phyloP scores from a whole-genome alignment of 2,329 filamentous ascomycete genomes.

The Hymenoscyphus fructigenus region DNA sequence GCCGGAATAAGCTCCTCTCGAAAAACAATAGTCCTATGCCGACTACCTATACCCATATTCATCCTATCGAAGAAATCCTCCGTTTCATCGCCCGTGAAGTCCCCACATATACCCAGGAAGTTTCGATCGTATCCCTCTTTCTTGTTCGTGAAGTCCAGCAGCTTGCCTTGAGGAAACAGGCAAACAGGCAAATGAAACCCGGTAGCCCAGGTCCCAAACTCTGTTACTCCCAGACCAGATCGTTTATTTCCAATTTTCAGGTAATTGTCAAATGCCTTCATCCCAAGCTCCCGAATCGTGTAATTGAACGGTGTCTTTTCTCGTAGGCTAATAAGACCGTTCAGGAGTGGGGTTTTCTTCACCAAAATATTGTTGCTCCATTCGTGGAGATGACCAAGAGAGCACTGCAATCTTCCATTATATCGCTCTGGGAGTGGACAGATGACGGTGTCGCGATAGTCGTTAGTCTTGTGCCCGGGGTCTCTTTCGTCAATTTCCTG shows the following conservation, averaged over 20 bases:
- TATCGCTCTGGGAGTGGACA: background rate
- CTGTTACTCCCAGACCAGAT: background rate
- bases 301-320: background rate
- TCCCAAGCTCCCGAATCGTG: background rate
- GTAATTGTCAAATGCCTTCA: background rate
- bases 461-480: background rate
- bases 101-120: background rate
- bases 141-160: background rate
- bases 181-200: background rate
- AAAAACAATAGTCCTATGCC: background rate
- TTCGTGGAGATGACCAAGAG: background rate
- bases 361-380: background rate
- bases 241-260: background rate
- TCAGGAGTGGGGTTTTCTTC: background rate
- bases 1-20: background rate
- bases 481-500: background rate
- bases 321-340: background rate
- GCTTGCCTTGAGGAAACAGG: background rate
- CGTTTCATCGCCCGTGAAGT: background rate
- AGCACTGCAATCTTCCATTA: background rate
- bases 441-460: background rate
- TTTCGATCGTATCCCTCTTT: background rate
- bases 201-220: background rate
- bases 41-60: background rate
- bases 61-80: background rate